Conservation (phyloP, 257 asterid species). For the Solanum pinnatisectum region DNA sequence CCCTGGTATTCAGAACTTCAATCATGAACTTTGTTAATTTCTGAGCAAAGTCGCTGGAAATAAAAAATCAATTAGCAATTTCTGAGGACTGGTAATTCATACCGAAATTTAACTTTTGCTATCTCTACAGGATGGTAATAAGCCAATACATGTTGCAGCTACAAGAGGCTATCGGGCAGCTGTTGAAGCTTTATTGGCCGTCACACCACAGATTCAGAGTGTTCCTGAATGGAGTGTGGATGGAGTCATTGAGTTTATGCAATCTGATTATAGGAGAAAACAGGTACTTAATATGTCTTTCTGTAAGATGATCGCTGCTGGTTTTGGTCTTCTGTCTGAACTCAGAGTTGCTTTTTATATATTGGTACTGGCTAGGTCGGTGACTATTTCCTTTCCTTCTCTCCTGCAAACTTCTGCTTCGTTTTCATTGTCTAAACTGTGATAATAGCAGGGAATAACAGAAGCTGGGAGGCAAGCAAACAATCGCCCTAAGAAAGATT, state of each 20-base stretch:
- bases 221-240: slow-evolving; percentile 57
- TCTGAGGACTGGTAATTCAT: neutral
- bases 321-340: neutral
- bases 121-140: slow-evolving; percentile 59
- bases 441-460: slow-evolving; percentile 36
- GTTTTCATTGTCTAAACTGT: neutral
- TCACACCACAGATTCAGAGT: slow-evolving; percentile 31
- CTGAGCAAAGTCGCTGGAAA: neutral
- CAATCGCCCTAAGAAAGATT: slow-evolving; percentile 32
- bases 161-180: slow-evolving; percentile 47
- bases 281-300: slow-evolving; percentile 31
- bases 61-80: neutral
- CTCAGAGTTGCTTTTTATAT: neutral
- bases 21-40: neutral
- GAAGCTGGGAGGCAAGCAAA: slow-evolving; percentile 16
- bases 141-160: slow-evolving; percentile 84
- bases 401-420: neutral
- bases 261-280: neutral
- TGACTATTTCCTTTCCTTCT: neutral
- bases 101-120: neutral
- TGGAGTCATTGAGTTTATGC: neutral
- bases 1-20: neutral
- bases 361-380: neutral
- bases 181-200: slow-evolving; percentile 68
- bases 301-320: neutral